Conservation (phyloP, 2,329 filamentous ascomycete genomes). For the Dissoconium aciculare region DNA sequence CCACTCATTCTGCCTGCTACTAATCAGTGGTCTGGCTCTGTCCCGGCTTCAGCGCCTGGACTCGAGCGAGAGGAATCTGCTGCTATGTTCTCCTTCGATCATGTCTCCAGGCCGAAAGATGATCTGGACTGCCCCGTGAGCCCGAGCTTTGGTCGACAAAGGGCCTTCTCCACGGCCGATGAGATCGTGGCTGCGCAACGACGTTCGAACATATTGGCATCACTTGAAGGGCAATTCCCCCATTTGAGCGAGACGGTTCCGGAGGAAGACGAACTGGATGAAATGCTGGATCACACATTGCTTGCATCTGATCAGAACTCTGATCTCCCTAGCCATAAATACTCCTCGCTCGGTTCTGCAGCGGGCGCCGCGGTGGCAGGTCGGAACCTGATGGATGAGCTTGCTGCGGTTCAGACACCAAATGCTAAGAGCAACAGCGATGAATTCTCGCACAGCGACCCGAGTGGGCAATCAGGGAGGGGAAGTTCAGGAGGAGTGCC, state of each 20-base stretch:
- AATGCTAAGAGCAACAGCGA: constrained; percentile 1
- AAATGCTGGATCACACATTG: too few relatives aligned
- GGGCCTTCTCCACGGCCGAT: not conserved
- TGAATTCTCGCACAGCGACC: too few relatives aligned
- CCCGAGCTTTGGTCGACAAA: not conserved
- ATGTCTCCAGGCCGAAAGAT: not conserved
- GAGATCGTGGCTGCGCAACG: constrained; percentile 2
- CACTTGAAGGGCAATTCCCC: too few relatives aligned
- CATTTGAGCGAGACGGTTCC: too few relatives aligned
- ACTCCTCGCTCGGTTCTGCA: constrained; percentile 15
- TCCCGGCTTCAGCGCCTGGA: constrained; percentile 17
- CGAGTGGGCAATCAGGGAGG: not conserved
- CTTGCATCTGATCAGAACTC: too few relatives aligned
- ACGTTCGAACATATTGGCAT: too few relatives aligned
- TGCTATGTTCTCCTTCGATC: constrained; percentile 5
- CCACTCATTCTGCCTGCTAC: constrained; percentile 23
- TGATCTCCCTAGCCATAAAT: constrained; percentile 10
- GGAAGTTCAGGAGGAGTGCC: too few relatives aligned
- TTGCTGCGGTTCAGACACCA: constrained; percentile 13
- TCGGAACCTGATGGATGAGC: constrained; percentile 24
- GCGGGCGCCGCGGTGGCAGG: constrained; percentile 9
- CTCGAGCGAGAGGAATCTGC: constrained; percentile 12
- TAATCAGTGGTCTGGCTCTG: constrained; percentile 14
- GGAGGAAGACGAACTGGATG: too few relatives aligned
- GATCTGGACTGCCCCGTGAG: not conserved